These are phyloP conservation scores for Ramaria rubella DNA, from an alignment of 768 basidiomycete genomes.

Conservation along the genomic window DNA sequence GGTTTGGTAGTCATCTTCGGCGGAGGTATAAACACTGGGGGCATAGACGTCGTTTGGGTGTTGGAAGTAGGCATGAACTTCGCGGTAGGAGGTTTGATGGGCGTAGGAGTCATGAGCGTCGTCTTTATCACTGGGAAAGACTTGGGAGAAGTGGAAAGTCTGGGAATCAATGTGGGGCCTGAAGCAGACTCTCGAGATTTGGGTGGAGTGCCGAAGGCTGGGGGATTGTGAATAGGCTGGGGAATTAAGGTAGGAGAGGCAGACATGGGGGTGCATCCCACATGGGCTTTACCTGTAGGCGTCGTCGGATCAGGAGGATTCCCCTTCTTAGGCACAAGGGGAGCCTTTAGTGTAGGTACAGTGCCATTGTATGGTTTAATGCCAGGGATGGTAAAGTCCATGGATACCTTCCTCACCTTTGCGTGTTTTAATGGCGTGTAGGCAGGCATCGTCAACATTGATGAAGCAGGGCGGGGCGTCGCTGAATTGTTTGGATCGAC, in stretches of 20 bases:
- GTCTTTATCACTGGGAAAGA: neutral
- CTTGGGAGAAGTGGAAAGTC: neutral
- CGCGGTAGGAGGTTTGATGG: neutral
- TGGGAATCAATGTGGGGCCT: neutral
- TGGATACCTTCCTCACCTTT: neutral
- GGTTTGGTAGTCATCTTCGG: neutral
- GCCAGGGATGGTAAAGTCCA: neutral
- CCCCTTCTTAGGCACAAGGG: neutral
- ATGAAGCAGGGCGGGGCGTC: neutral
- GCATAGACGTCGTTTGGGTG: neutral
- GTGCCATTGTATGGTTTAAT: neutral
- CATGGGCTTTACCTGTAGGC: neutral
- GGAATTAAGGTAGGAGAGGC: neutral
- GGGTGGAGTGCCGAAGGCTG: neutral
- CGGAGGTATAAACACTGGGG: slow-evolving; percentile 4
- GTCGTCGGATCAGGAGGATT: neutral
- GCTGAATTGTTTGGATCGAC: neutral
- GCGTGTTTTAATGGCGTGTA: neutral
- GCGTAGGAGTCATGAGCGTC: neutral
- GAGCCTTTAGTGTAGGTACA: neutral
- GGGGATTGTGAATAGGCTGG: slow-evolving; percentile 1
- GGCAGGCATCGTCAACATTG: neutral
- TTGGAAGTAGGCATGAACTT: slow-evolving; percentile 3
- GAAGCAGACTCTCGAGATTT: neutral
- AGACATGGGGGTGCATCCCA: neutral